These are phyloP conservation scores for Radiomyces spectabilis DNA, from an alignment of 192 early-diverging fungal species.

Conservation along the genomic window DNA sequence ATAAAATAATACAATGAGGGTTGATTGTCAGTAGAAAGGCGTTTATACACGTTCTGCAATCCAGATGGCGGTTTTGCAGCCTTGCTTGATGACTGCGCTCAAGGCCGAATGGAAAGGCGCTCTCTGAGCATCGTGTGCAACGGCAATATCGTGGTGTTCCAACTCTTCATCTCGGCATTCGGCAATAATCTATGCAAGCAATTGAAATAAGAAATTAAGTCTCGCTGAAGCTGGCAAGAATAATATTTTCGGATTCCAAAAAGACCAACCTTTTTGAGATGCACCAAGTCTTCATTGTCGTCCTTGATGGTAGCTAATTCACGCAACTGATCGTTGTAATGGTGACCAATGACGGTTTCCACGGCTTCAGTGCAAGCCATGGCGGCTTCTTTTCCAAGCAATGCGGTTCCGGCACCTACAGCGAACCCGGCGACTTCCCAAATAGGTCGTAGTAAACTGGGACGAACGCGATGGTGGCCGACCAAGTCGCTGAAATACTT, in stretches of 20 bases:
- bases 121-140: slow-evolving; percentile 77
- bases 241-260: neutral
- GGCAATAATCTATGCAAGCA: slow-evolving; percentile 62
- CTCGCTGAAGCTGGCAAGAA: neutral
- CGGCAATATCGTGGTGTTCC: slow-evolving; percentile 85
- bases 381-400: slow-evolving; percentile 89
- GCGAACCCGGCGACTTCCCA: slow-evolving; percentile 84
- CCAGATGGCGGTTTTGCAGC: slow-evolving; percentile 92
- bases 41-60: slow-evolving; percentile 73
- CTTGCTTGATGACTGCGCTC: slow-evolving; percentile 71
- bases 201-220: neutral
- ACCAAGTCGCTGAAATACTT: slow-evolving; percentile 71
- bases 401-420: slow-evolving; percentile 77
- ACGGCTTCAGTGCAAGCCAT: slow-evolving; percentile 99
- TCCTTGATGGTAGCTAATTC: slow-evolving; percentile 66
- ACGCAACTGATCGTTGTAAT: slow-evolving; percentile 93
- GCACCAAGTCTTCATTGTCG: slow-evolving; percentile 50
- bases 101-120: slow-evolving; percentile 74
- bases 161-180: slow-evolving; percentile 93
- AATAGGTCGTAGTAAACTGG: slow-evolving; percentile 75
- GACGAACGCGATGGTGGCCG: slow-evolving; percentile 71
- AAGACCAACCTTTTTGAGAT: slow-evolving; percentile 45
- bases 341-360: slow-evolving; percentile 91
- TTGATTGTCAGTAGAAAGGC: neutral
- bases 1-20: neutral